Base-by-base conservation (phyloP, 2,329 filamentous ascomycete species). In the Hypoxylon sp. region DNA sequence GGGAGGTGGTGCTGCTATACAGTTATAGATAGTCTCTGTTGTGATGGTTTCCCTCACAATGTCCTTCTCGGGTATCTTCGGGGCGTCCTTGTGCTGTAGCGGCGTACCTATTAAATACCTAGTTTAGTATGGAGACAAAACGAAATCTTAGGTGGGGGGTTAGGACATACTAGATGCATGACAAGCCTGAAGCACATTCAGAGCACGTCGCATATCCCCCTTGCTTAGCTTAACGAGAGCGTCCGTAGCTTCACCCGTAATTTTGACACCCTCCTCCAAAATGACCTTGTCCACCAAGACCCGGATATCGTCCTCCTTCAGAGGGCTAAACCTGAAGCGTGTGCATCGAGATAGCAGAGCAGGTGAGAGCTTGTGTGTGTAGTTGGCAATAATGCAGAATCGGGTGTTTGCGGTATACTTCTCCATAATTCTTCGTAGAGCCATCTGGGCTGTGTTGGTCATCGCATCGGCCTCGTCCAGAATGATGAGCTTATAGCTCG, bases 381-480 rank as follows among this genome's bases (percentile, higher is more conserved):
- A 99, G 82, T 99, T 99, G 74, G 96, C 96, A 74, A 99, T 98
- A 78, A 99, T 94, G 83, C 95, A 98, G 83, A 99, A 99, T 57
- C 96, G 87, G 2, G 96, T 98, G 83, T 99, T 99, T 67, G 93
- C 93, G 0, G 96, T 99, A 83, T 99, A 99, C 83, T 97, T 97
- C 79, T 99, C 96, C 96, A 99, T 99, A 78, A 99, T 98, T 52
- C 96, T 87, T 69, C 96, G 89, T 61, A 99, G 85, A 0, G 96
- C 96, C 95, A 99, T 99, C 81, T 99, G 96, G 5, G 96, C 96
- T 0, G 95, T 97, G 59, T 93, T 92, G n/a, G 96, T 99, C 96
- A 99, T 99, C 59, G 96, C 96, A 80, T 99, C 96, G n/a, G 96
- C 96, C 84, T 99, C 96, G 80, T 99, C 96, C 3, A 99, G 88